Base-by-base conservation (phyloP, 225 moss, liverwort and hornwort genomes). In the Rhytidiadelphus loreus region DNA sequence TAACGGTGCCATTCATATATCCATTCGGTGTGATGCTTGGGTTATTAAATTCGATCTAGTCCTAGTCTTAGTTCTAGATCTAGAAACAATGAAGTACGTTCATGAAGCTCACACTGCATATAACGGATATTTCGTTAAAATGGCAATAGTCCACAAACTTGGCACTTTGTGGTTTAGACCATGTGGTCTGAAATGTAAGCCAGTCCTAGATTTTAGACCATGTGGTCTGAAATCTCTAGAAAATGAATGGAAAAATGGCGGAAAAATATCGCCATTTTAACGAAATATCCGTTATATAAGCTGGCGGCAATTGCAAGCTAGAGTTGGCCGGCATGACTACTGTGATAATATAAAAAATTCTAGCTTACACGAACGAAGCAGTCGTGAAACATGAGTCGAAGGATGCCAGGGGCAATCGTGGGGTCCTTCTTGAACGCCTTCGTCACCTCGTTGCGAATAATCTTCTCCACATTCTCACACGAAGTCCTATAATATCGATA, bases 301-400 rank as follows among this genome's bases (percentile, higher is more conserved):
- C 75, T 8, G 52, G 8, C 17, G 48, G 25, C 81, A 60, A 30
- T 7, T 33, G 25, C 82, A 46, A 82, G 33, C 35, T 21, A 43
- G 44, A 52, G 52, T 53, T 66, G 37, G 19, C 7, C 30, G 12
- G 12, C 83, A 35, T 10, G 23, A 18, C 35, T 59, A 6, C 19
- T 59, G 30, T 32, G 41, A 13, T 32, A 22, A 16, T 16, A 17
- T 3, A 10, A 2, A 57, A 39, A 41, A 23, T 0, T 52, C 12
- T 58, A 71, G 86, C 91, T 89, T 90, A 91, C 92, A 21, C 86
- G 91, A 74, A 93, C 87, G 66, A 93, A 93, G 85, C 93, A 90
- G 20, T 93, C 93, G 59, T 93, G 93, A 68, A 93, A 92, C 19
- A 84, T 82, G 72, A 93, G 87, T 26, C 93, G 93, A 46, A 92